Evolutionary conservation across 164 flowering plant genomes (phyloP).

Genomic region (Pachysandra terminalis): DNA sequence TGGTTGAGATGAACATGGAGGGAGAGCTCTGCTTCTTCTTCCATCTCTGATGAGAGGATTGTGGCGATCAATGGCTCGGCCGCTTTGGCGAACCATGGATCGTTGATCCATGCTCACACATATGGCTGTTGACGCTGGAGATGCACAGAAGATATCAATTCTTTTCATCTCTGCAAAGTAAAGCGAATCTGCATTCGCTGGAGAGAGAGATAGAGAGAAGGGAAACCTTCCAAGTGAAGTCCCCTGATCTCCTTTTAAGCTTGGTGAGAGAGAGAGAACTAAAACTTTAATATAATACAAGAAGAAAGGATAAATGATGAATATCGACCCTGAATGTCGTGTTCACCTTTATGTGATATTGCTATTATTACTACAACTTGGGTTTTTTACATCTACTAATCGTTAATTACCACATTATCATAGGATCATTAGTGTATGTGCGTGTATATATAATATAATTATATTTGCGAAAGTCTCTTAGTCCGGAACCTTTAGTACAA

Average conservation of each 20-base stretch:
- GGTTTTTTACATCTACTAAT: not conserved
- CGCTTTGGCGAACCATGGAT: conserved; percentile 29
- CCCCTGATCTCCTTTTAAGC: not conserved
- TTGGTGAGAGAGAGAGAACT: not conserved
- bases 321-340: not conserved
- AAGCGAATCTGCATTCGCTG: not conserved
- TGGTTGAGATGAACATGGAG: conserved; percentile 37
- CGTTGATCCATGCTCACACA: conserved; percentile 39
- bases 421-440: too few species aligned
- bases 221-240: not conserved
- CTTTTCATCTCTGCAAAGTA: conserved; percentile 36
- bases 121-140: conserved; percentile 61
- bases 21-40: conserved; percentile 5
- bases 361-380: not conserved
- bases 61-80: conserved; percentile 24
- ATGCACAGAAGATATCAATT: conserved; percentile 50
- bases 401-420: not conserved
- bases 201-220: not conserved
- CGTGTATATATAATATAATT: too few species aligned
- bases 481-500: too few species aligned
- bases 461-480: not conserved
- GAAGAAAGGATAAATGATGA: too few species aligned
- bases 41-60: conserved; percentile 24
- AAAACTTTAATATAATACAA: too few species aligned
- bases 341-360: too few species aligned